These are phyloP conservation scores for Podospora pseudocomata DNA, from an alignment of 495 filamentous ascomycete species.

Conservation along the genomic window DNA sequence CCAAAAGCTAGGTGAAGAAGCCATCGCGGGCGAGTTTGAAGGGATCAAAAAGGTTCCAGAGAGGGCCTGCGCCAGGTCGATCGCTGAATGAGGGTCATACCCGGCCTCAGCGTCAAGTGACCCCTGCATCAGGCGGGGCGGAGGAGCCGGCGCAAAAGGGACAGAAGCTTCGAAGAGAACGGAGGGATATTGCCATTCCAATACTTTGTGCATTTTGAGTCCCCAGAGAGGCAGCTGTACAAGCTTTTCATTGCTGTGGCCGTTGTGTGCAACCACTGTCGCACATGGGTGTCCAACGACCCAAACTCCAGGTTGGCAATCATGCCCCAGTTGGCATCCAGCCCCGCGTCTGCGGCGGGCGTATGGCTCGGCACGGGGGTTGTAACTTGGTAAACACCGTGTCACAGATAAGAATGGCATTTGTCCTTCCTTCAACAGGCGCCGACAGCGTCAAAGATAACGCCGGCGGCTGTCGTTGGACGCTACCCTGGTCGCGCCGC, in stretches of 20 bases:
- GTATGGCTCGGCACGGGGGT: conserved; percentile 4
- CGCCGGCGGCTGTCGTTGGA: background rate
- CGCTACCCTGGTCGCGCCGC: conserved; percentile 2
- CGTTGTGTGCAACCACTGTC: background rate
- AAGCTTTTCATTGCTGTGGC: conserved; percentile 3
- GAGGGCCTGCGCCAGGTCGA: conserved; percentile 2
- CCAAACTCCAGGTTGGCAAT: background rate
- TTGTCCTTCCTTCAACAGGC: background rate
- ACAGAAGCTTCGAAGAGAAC: background rate
- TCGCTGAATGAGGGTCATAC: conserved; percentile 3
- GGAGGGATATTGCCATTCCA: background rate
- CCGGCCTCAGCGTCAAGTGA: conserved; percentile 6
- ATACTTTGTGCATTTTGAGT: background rate
- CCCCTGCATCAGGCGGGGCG: conserved; percentile 12
- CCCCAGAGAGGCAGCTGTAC: background rate
- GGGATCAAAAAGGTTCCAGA: conserved; percentile 2
- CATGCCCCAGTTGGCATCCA: conserved; percentile 3
- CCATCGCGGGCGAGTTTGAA: background rate
- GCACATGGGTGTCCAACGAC: background rate
- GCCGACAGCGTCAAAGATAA: conserved; percentile 9
- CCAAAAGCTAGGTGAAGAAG: background rate
- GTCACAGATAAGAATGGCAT: background rate
- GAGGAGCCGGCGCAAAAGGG: background rate
- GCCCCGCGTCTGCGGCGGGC: background rate
- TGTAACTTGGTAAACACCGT: background rate